These are phyloP conservation scores for Arctium lappa DNA, from an alignment of 129 eudicot genomes.

Conservation along the genomic window DNA sequence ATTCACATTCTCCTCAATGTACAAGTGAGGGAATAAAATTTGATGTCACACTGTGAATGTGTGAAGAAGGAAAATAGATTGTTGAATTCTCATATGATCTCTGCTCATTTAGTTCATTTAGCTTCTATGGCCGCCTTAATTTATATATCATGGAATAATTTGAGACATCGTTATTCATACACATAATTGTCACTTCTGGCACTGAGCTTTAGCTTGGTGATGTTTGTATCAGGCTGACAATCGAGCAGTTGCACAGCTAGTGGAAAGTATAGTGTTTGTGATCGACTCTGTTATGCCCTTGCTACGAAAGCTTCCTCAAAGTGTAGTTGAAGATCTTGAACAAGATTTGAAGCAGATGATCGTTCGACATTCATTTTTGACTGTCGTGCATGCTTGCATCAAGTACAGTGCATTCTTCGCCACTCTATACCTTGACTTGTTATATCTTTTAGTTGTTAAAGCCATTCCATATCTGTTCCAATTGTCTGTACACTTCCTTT, in stretches of 20 bases:
- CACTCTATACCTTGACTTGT: constrained; percentile 1
- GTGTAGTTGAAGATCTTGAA: constrained; percentile 84
- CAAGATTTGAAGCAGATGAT: constrained; percentile 96
- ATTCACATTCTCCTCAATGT: neutral
- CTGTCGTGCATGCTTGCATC: constrained; percentile 96
- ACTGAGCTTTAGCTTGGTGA: constrained; percentile 20
- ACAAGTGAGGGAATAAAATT: neutral
- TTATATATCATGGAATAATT: constrained; percentile 11
- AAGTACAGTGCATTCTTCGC: constrained; percentile 51
- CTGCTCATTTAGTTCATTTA: constrained; percentile 2
- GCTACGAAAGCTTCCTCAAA: constrained; percentile 79
- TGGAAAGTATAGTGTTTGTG: constrained; percentile 90
- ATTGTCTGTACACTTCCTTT: constrained; percentile 8
- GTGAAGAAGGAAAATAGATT: neutral
- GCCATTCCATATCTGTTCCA: neutral
- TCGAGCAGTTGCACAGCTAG: constrained; percentile 73
- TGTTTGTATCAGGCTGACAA: constrained; percentile 72
- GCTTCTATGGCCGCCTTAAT: neutral
- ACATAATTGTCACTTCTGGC: neutral
- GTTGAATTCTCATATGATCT: neutral
- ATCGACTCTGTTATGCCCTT: constrained; percentile 90
- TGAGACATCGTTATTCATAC: neutral
- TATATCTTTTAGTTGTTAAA: constrained; percentile 3
- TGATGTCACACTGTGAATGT: neutral
- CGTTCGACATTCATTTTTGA: constrained; percentile 86